Conservation (phyloP, 306 rosid genomes). For the Styphnolobium japonicum region DNA sequence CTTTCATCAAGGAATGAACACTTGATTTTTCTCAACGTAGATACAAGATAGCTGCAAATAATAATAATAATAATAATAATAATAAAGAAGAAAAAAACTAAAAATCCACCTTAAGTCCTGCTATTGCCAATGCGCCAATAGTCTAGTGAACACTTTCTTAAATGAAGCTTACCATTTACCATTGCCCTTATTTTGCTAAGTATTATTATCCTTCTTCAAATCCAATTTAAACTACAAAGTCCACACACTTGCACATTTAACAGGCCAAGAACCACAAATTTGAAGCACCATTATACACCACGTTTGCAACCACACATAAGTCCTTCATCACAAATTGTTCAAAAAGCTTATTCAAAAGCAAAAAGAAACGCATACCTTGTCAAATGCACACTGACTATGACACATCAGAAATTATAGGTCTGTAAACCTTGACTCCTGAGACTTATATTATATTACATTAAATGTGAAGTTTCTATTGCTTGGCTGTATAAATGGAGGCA, state of each 20-base stretch:
- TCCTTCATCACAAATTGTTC: neutral
- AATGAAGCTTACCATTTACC: neutral
- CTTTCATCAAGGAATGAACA: neutral
- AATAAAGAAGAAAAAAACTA: no score
- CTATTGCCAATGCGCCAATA: neutral
- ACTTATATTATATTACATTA: neutral
- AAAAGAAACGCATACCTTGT: neutral
- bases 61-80: neutral
- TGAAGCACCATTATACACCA: neutral
- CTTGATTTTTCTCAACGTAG: neutral
- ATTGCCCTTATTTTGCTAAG: neutral
- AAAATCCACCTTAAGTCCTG: neutral
- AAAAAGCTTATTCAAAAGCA: neutral
- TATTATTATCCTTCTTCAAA: neutral
- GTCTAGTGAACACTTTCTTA: neutral
- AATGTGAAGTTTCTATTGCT: neutral
- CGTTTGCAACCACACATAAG: neutral
- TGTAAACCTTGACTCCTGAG: neutral
- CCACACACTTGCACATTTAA: neutral
- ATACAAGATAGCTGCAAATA: neutral
- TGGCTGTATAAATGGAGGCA: conserved; percentile 5
- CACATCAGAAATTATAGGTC: neutral
- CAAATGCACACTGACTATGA: neutral
- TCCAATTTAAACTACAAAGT: neutral
- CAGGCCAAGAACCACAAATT: neutral